Base-by-base conservation (phyloP, 2,329 filamentous ascomycete genomes). In the Thelonectria discophora region DNA sequence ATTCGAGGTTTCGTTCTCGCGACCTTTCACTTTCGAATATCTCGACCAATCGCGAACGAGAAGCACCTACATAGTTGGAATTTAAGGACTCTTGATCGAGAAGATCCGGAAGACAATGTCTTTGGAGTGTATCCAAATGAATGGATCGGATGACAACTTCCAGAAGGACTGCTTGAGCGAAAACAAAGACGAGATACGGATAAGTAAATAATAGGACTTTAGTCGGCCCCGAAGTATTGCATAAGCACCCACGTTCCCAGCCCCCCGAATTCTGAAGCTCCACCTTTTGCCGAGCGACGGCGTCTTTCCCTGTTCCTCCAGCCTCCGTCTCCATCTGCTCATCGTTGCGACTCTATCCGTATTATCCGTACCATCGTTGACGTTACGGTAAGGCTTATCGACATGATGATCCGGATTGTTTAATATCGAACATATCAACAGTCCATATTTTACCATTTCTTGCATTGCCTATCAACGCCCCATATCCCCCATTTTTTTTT, bases 301-400 rank as follows among this genome's bases (percentile, higher is more conserved):
- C 68, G 68, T 69, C 65, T 62, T 63, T 56, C 57, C 68, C 64
- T 63, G 57, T 61, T 58, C 64, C 59, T 54, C 67, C 69, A 69
- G 67, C 69, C 69, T 67, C 27, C 27, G 27, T 10, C 66, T 64
- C 58, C 66, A 30, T 55, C 45, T 60, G 59, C 64, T 64, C 62
- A 62, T 42, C 58, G 55, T 66, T 60, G 50, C 45, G 54, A 65
- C 60, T 58, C 45, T 30, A 54, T n/a, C n/a, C n/a, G n/a, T n/a
- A n/a, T 24, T 24, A 6, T 48, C n/a, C n/a, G n/a, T 43, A 45
- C 47, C 32, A 42, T 52, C 42, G 15, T 8, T 7, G 17, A 21
- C 18, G 17, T 57, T 48, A 54, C 49, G 42, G 62, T 56, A 60
- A 68, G 34, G 42, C 60, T 42, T 45, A 17, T 45, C 52, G 47